Evolutionary conservation across 306 rosid species (phyloP), one percentile per base, ranked within the genome.

Genomic region (Heteromeles arbutifolia): DNA sequence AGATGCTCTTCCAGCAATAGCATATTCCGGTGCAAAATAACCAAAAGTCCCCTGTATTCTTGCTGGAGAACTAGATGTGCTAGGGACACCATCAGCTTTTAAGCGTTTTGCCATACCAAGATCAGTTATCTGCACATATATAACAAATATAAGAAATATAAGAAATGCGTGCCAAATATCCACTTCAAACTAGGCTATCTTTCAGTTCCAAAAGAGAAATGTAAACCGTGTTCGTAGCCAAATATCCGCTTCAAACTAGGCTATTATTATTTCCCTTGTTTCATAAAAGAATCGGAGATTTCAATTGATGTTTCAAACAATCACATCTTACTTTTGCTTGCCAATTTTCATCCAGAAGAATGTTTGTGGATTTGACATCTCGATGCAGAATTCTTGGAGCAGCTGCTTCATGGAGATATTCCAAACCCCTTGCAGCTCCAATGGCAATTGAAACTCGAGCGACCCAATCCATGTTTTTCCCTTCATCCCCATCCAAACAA

Each of bases 11-110:
- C 99, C 99, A 79, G 88, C 74, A 69, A 92, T 90, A 24, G 96
- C 97, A 88, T 90, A 89, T 90, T 95, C 99, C 9, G 99, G 99
- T 58, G 99, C 99, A 85, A 95, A 95, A 84, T 95, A 95, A n/a
- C 99, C 99, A 83, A 95, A 95, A 78, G 99, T 95, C 68, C 99
- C 97, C 67, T 95, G 94, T 97, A 92, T 89, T 83, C 93, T 90
- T 61, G 88, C 96, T 29, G 99, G 96, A 75, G 99, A 92, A 85
- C 78, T 86, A n/a, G 99, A 88, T 81, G 85, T 73, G 80, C 97
- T 88, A 24, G 91, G 81, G 53, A 85, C 81, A 75, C 87, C 97
- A 80, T 89, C 93, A 58, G 86, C 85, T 84, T 82, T 83, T 74
- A 92, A 74, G 80, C 85, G 78, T 79, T 91, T 92, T 37, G 99